Percentiles rank a stretch among this genome's conserved stretches.
Conservation (phyloP, 805 yeast species). For the Suhomyces sp. region DNA sequence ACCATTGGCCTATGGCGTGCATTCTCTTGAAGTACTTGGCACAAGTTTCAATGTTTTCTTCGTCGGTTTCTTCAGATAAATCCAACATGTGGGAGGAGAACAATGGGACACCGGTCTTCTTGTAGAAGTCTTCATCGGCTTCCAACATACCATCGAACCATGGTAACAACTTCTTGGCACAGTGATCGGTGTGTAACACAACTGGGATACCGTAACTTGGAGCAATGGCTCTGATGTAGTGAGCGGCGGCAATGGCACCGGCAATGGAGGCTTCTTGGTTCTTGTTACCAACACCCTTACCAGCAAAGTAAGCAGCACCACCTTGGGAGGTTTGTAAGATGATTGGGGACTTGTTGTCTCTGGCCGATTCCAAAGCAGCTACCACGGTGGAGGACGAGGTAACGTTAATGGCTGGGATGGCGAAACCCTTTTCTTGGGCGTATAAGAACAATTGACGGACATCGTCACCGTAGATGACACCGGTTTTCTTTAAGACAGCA, state of each 20-base stretch:
- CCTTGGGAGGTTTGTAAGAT: slow-evolving; percentile 97
- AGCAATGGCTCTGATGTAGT: slow-evolving; percentile 94
- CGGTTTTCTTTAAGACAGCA: slow-evolving; percentile 82
- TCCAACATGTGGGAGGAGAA: slow-evolving; percentile 99
- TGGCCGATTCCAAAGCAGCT: slow-evolving; percentile 49
- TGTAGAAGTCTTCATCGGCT: slow-evolving; percentile 93
- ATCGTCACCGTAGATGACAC: slow-evolving; percentile 99
- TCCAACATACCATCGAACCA: slow-evolving; percentile 98
- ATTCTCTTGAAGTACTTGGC: slow-evolving; percentile 92
- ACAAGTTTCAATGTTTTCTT: slow-evolving; percentile 92
- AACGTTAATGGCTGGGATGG: slow-evolving; percentile 98
- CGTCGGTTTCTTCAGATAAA: slow-evolving; percentile 94
- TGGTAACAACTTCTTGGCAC: slow-evolving; percentile 96
- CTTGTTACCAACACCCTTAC: slow-evolving; percentile 95
- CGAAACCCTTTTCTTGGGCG: slow-evolving; percentile 90
- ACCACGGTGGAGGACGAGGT: slow-evolving; percentile 94
- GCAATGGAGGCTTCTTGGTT: slow-evolving; percentile 92
- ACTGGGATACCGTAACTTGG: slow-evolving; percentile 97
- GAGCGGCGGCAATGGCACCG: slow-evolving; percentile 97
- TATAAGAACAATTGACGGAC: slow-evolving; percentile 83
- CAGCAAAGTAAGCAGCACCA: slow-evolving; percentile 99
- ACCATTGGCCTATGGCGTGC: slow-evolving; percentile 93
- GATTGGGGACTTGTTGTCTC: slow-evolving; percentile 75
- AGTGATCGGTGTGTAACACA: slow-evolving; percentile 95
- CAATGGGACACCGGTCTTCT: slow-evolving; percentile 85